These are phyloP conservation scores for Amesomyces nigricolor DNA, from an alignment of 2,329 filamentous ascomycete genomes.

Conservation along the genomic window DNA sequence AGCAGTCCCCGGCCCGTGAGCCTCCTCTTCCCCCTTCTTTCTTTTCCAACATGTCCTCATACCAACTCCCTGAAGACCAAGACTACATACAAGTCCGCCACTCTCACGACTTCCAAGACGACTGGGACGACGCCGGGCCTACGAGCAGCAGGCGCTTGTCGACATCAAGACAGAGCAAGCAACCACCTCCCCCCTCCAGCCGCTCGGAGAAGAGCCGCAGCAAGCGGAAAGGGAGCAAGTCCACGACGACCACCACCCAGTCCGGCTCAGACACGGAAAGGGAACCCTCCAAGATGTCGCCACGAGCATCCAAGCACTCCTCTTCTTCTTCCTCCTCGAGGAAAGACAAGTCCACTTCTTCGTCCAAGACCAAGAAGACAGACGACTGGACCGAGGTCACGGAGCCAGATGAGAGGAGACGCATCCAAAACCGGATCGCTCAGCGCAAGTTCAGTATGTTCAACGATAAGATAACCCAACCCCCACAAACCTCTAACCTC, in stretches of 20 bases:
- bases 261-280: slow-evolving; percentile 31
- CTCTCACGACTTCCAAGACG: slow-evolving; percentile 8
- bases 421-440: slow-evolving; percentile 70
- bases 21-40: slow-evolving; percentile 16
- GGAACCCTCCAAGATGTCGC: slow-evolving; percentile 30
- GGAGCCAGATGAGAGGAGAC: slow-evolving; percentile 64
- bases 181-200: slow-evolving; percentile 3
- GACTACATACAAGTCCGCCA: slow-evolving; percentile 16
- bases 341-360: slow-evolving; percentile 31
- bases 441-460: slow-evolving; percentile 69
- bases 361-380: slow-evolving; percentile 38
- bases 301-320: slow-evolving; percentile 27
- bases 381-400: slow-evolving; percentile 66
- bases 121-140: slow-evolving; percentile 10
- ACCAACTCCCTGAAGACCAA: slow-evolving; percentile 26
- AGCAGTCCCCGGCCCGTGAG: slow-evolving; percentile 20
- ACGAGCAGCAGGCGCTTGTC: not conserved
- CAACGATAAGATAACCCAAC: not conserved
- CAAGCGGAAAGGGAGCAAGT: slow-evolving; percentile 20
- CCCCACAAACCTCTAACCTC: slow-evolving; percentile 2
- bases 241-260: slow-evolving; percentile 8
- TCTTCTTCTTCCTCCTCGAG: slow-evolving; percentile 21
- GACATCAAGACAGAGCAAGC: slow-evolving; percentile 13
- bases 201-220: slow-evolving; percentile 16
- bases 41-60: slow-evolving; percentile 24